These are phyloP conservation scores for Ramalina intermedia DNA, from an alignment of 495 filamentous ascomycete species.

Conservation along the genomic window DNA sequence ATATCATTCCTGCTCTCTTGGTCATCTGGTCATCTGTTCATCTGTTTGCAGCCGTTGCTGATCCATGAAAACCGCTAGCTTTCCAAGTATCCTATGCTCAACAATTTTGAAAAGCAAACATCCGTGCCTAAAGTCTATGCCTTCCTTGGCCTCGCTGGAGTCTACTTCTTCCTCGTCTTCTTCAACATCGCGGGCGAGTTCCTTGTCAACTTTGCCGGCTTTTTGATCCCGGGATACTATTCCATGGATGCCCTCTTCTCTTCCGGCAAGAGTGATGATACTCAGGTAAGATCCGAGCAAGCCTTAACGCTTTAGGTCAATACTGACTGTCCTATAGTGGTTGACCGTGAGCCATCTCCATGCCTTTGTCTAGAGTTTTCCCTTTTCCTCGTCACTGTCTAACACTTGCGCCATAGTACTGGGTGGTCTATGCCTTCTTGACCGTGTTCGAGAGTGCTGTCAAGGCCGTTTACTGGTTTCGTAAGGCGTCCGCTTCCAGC, in stretches of 20 bases:
- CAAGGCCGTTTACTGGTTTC: conserved; percentile 97
- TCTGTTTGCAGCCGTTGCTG: conserved; percentile 16
- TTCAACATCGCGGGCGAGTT: conserved; percentile 98
- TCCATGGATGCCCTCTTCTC: conserved; percentile 84
- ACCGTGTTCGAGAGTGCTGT: conserved; percentile 86
- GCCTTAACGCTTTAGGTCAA: neutral
- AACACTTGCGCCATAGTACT: conserved; percentile 51
- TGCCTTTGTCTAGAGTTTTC: conserved; percentile 2
- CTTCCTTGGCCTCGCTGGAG: conserved; percentile 63
- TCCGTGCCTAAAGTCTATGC: conserved; percentile 92
- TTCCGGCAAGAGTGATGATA: conserved; percentile 68
- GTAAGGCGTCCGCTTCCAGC: conserved; percentile 26
- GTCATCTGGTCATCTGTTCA: conserved; percentile 5
- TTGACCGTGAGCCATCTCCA: conserved; percentile 41
- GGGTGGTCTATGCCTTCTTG: conserved; percentile 91
- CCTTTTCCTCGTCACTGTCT: neutral
- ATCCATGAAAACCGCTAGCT: conserved; percentile 42
- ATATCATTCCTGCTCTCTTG: conserved; percentile 13
- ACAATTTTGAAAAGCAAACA: conserved; percentile 94
- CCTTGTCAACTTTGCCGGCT: conserved; percentile 92
- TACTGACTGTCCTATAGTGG: conserved; percentile 32
- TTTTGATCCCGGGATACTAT: conserved; percentile 89
- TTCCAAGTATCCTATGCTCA: conserved; percentile 86
- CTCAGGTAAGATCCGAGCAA: conserved; percentile 45
- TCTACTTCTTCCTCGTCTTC: conserved; percentile 98